Percentiles rank a stretch among this genome's conserved stretches.
Conservation (phyloP, 2,329 filamentous ascomycete species). For the Pseudopithomyces maydicus region DNA sequence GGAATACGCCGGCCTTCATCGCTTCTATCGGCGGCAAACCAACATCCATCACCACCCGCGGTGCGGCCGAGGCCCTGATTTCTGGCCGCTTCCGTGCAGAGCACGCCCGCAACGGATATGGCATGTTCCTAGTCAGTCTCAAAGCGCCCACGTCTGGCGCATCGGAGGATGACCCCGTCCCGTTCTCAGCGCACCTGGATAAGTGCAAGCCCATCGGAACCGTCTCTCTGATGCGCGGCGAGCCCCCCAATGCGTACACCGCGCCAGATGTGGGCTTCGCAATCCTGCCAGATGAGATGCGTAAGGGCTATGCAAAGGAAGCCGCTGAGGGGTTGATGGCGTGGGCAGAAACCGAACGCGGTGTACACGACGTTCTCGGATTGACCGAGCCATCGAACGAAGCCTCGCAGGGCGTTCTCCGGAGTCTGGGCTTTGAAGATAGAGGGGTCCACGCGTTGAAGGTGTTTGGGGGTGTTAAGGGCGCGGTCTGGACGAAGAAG, state of each 20-base stretch:
- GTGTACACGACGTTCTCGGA: background rate
- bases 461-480: background rate
- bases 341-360: background rate
- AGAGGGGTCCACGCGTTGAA: background rate
- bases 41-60: background rate
- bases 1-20: conserved; percentile 1
- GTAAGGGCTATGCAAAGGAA: background rate
- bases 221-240: background rate
- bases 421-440: background rate
- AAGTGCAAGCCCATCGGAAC: background rate
- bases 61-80: background rate
- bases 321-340: background rate
- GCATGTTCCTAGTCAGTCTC: background rate
- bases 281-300: background rate
- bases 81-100: background rate
- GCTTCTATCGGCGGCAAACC: background rate
- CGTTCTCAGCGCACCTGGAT: background rate
- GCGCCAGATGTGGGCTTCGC: background rate
- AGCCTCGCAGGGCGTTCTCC: background rate
- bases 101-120: background rate
- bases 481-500: background rate
- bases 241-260: background rate
- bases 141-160: no score
- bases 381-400: background rate
- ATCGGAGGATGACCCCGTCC: background rate